A percentile compares a stretch with the other conserved stretches of the same genome.
phyloP scores from a whole-genome alignment of 768 basidiomycete species.

The Sporobolomyces pararoseus region DNA sequence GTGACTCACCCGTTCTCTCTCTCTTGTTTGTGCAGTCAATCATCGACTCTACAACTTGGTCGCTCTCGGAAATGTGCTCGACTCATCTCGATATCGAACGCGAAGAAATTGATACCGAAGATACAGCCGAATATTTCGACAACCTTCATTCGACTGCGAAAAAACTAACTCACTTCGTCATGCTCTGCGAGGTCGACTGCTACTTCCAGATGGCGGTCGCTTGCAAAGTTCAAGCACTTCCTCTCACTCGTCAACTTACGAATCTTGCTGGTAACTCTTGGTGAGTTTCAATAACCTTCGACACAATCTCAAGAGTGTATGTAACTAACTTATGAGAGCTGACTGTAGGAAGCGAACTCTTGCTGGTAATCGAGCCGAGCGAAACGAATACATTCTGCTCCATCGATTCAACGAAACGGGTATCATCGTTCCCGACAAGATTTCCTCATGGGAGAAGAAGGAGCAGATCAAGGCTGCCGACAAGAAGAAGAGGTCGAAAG shows the following conservation, averaged over 20 bases:
- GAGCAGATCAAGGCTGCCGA: slow-evolving; percentile 51
- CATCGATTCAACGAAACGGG: slow-evolving; percentile 96
- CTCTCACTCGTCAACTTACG: slow-evolving; percentile 87
- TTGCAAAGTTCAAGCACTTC: slow-evolving; percentile 85
- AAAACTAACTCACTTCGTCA: slow-evolving; percentile 76
- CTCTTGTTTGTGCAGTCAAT: slow-evolving; percentile 72
- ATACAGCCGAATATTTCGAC: slow-evolving; percentile 86
- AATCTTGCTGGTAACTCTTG: slow-evolving; percentile 95
- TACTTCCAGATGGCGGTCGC: slow-evolving; percentile 97
- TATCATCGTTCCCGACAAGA: slow-evolving; percentile 93
- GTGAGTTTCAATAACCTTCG: slow-evolving; percentile 53
- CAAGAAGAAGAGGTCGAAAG: slow-evolving; percentile 49
- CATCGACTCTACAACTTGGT: slow-evolving; percentile 98
- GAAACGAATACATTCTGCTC: slow-evolving; percentile 96
- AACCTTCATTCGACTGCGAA: slow-evolving; percentile 71
- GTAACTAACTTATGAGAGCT: too few relatives aligned
- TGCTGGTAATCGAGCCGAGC: slow-evolving; percentile 94
- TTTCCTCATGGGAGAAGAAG: slow-evolving; percentile 67
- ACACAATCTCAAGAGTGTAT: neutral
- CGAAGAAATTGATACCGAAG: slow-evolving; percentile 93
- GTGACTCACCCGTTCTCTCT: too few relatives aligned
- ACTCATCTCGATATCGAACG: slow-evolving; percentile 79
- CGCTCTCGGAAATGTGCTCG: slow-evolving; percentile 90
- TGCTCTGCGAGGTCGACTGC: slow-evolving; percentile 91
- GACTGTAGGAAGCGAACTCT: slow-evolving; percentile 91